Percentiles rank a stretch among this genome's conserved stretches.
phyloP scores from a whole-genome alignment of 2,329 filamentous ascomycete species.

The Xylariaceae sp. region DNA sequence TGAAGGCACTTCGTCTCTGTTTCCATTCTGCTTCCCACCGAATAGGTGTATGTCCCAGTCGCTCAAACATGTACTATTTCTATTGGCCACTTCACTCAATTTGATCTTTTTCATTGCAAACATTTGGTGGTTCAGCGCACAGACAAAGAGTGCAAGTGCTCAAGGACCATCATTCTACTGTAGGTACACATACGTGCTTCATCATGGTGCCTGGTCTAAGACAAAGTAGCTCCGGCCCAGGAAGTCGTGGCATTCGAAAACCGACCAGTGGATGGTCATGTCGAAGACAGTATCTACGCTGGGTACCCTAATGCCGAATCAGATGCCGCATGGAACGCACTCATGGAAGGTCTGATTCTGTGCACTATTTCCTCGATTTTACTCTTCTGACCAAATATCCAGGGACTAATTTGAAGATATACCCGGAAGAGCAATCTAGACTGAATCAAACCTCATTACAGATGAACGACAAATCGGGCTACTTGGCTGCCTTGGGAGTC shows the following conservation, averaged over 20 bases:
- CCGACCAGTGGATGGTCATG: not conserved
- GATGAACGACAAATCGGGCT: slow-evolving; percentile 7
- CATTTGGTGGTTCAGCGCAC: not conserved
- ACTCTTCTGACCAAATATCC: too few relatives aligned
- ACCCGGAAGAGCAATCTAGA: slow-evolving; percentile 1
- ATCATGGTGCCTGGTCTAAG: not conserved
- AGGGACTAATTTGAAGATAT: slow-evolving; percentile 5
- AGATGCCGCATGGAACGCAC: slow-evolving; percentile 4
- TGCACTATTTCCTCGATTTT: not conserved
- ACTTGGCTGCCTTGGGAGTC: slow-evolving; percentile 1
- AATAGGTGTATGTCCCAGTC: too few relatives aligned
- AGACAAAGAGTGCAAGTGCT: not conserved
- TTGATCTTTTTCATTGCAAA: not conserved
- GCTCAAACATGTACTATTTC: too few relatives aligned
- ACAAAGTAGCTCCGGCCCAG: not conserved
- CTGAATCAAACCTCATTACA: not conserved
- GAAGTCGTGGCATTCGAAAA: not conserved
- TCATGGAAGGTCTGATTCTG: slow-evolving; percentile 4
- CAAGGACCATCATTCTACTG: not conserved
- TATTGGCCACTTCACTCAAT: too few relatives aligned
- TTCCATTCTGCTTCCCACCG: too few relatives aligned
- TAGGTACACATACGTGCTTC: not conserved
- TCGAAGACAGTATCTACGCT: not conserved
- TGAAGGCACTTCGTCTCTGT: too few relatives aligned
- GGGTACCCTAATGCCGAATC: slow-evolving; percentile 1